Evolutionary conservation across 1,284 basidiomycete genomes (phyloP).

Genomic region (Trichosporon sp.): DNA sequence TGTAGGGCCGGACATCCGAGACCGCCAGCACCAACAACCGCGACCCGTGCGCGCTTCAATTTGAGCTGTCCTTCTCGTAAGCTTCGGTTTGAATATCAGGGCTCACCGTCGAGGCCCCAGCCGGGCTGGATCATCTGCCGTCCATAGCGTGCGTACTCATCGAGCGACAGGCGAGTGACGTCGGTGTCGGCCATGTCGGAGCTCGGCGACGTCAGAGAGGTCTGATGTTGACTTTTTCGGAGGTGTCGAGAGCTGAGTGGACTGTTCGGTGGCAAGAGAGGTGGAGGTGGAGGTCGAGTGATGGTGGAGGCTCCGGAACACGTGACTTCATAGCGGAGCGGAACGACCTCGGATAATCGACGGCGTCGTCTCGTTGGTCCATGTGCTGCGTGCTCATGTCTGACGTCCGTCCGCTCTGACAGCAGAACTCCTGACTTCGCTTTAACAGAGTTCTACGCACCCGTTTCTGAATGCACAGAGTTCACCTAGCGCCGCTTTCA

Average conservation of each 20-base stretch:
- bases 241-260: background rate
- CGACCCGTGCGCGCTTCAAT: slow-evolving; percentile 72
- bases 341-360: background rate
- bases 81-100: background rate
- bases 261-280: background rate
- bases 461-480: background rate
- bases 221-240: slow-evolving; percentile 1
- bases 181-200: background rate
- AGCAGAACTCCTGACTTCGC: background rate
- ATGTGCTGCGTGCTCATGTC: background rate
- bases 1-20: slow-evolving; percentile 94
- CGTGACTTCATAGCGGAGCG: background rate
- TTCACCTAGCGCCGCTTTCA: background rate
- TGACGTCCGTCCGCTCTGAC: background rate
- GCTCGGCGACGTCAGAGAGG: background rate
- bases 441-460: background rate
- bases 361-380: background rate
- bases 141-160: slow-evolving; percentile 88
- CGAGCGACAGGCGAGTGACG: slow-evolving; percentile 33
- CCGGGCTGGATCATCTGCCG: slow-evolving; percentile 94
- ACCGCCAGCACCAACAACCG: slow-evolving; percentile 92
- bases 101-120: slow-evolving; percentile 77
- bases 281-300: background rate
- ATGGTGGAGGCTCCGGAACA: background rate
- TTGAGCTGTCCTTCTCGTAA: slow-evolving; percentile 73